phyloP scores from a whole-genome alignment of 352 stramenopile genomes.

The Phytophthora europaea region DNA sequence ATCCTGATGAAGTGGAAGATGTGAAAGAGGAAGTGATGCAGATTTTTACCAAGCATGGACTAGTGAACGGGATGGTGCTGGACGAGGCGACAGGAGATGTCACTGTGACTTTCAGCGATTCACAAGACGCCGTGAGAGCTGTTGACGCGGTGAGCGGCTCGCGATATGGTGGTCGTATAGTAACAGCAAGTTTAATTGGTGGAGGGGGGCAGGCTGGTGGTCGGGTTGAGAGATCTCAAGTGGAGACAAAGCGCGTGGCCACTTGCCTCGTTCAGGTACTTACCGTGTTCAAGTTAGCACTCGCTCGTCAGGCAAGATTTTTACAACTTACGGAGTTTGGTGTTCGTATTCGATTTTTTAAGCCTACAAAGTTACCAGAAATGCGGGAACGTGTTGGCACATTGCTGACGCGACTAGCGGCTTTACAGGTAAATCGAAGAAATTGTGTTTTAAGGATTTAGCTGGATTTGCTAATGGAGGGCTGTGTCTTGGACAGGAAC shows the following conservation, averaged over 20 bases:
- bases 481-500: constrained; percentile 57
- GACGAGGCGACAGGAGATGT: constrained; percentile 21
- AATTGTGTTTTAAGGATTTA: background rate
- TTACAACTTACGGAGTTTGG: too few relatives aligned
- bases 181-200: constrained; percentile 11
- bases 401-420: constrained; percentile 41
- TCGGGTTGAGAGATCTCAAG: background rate
- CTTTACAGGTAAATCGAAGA: constrained; percentile 34
- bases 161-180: constrained; percentile 47
- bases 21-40: constrained; percentile 40
- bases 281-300: background rate
- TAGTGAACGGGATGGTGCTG: constrained; percentile 25
- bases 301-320: background rate
- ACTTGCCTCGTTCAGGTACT: constrained; percentile 23
- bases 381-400: constrained; percentile 21
- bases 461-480: background rate
- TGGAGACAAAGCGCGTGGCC: constrained; percentile 6
- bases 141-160: constrained; percentile 35
- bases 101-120: constrained; percentile 24
- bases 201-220: background rate
- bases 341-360: too few relatives aligned
- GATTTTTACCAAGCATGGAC: constrained; percentile 31
- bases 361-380: constrained; percentile 19
- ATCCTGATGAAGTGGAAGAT: constrained; percentile 55
- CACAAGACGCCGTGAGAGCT: constrained; percentile 17